Evolutionary conservation across 2,329 filamentous ascomycete genomes (phyloP), one percentile per base, ranked within the genome.

Genomic region (Aurifilum marmelostoma): DNA sequence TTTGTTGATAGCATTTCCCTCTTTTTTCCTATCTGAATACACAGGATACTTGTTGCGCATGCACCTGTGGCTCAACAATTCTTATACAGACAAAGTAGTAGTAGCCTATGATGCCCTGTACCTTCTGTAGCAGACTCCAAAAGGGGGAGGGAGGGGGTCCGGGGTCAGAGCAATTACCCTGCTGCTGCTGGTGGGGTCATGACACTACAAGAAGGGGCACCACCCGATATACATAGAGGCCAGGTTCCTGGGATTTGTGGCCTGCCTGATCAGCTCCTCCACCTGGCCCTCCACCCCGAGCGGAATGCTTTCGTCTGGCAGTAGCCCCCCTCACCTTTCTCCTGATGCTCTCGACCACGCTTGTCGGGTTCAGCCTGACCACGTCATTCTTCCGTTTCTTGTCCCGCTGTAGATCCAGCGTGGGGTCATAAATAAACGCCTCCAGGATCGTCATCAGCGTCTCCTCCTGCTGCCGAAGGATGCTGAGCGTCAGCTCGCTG

Each of bases 161-260:
- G n/a, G n/a, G n/a, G n/a, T n/a, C n/a, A n/a, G n/a, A n/a, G n/a
- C n/a, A n/a, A n/a, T n/a, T n/a, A 39, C 2, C 8, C 14, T 6
- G 12, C 18, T n/a, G 21, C 32, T 18, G 24, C 27, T 32, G 18
- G n/a, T 21, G 9, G 18, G 18, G 2, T 12, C 29, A 60, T 18
- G 34, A 11, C 18, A 12, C 71, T 77, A 88, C 74, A 89, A 77
- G 74, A 89, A 89, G 29, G 87, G 84, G 76, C 86, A 88, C 95
- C 95, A 98, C 27, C 96, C 96, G 80, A 98, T 97, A 80, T 98
- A 99, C 97, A 99, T 99, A 52, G 89, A 88, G 24, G 92, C 88
- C 80, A 99, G 79, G 78, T 96, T 97, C 76, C 82, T 87, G 68
- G 91, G 88, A 79, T 94, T 89, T 29, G 91, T 92, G 43, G 97